Evolutionary conservation across 1,139 yeast genomes (phyloP), one percentile per base, ranked within the genome.

Genomic region (Yamadazyma conglobata): DNA sequence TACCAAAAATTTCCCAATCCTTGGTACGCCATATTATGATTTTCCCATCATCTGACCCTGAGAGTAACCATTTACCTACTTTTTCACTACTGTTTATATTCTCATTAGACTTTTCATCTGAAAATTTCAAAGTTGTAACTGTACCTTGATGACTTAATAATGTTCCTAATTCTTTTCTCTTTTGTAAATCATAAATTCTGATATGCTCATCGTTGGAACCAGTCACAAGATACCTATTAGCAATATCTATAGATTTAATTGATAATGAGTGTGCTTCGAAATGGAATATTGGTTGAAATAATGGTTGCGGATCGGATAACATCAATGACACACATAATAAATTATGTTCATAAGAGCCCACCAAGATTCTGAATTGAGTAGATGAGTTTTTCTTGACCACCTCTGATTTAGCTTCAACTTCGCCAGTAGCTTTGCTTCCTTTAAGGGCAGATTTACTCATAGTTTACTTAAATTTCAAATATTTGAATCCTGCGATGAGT

Each of bases 161-260:
- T 4, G 94, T 85, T 4, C 98, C 99, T 37, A 91, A 66, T 55
- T 93, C 99, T 49, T 88, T 88, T 50, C 98, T 76, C 56, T 86
- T 88, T 50, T 88, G 96, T 40, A 91, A 66, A 60, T 91, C 99
- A 54, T 93, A 91, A 19, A 91, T 84, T 48, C 95, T 77, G 39
- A 91, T 89, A 53, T 88, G 95, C 56, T 93, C 98, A 55, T 91
- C 99, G 53, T 89, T 89, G 4, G 95, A 82, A 5, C 99, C 99
- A 4, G 96, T 84, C 3, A 87, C 96, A 32, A 91, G 65, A 52
- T 87, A 89, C 47, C 96, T 69, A 46, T 78, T 83, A 16, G 94
- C 87, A 18, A 80, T 66, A 40, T 91, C 96, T 42, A 91, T 69
- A 29, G 93, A 73, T 54, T 89, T 80, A 37, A 91, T 86, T 19